Evolutionary conservation across 164 flowering plant genomes (phyloP), one percentile per base, ranked within the genome.

Genomic region (Chloranthus sessilifolius): DNA sequence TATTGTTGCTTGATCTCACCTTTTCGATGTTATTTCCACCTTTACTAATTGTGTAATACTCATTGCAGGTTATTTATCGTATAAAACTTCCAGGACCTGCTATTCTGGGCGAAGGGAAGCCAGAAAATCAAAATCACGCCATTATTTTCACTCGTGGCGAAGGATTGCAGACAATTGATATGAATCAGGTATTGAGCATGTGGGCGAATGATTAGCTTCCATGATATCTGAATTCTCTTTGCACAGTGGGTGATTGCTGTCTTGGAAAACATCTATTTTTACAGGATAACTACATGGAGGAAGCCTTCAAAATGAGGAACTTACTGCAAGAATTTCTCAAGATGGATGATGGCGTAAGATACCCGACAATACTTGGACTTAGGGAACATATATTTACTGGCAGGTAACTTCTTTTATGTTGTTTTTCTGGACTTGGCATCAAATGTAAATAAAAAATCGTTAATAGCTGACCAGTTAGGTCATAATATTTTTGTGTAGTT

Each of bases 61-160:
- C 1, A 17, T 8, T 5, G 30, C 73, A 91, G 96, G 81, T 78
- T 26, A 80, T 92, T 48, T 92, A 92, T 67, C 67, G 70, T n/a
- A 92, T 92, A 48, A 92, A 82, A 68, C 94, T 92, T 55, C 98
- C 96, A 0, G 96, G 96, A 29, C 90, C 80, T 53, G 87, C 96
- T 17, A 88, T 88, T 23, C 59, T 92, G 61, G 97, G 99, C 33
- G 97, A 94, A 69, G 99, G 99, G 33, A 94, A 94, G 63, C 97
- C 97, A n/a, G 97, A 94, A 64, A 89, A 94, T 65, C 99, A 94
- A 70, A 94, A 86, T 59, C 99, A 94, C 75, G 95, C 97, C n/a
- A 81, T 89, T 29, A 81, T 94, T 61, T 89, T 89, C 67, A 81
- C 96, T 4, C 92, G 99, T 38, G 99, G 97, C 20, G 99, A 94